Base-by-base conservation (phyloP, 2,329 filamentous ascomycete genomes). In the Ilyonectria sp. region DNA sequence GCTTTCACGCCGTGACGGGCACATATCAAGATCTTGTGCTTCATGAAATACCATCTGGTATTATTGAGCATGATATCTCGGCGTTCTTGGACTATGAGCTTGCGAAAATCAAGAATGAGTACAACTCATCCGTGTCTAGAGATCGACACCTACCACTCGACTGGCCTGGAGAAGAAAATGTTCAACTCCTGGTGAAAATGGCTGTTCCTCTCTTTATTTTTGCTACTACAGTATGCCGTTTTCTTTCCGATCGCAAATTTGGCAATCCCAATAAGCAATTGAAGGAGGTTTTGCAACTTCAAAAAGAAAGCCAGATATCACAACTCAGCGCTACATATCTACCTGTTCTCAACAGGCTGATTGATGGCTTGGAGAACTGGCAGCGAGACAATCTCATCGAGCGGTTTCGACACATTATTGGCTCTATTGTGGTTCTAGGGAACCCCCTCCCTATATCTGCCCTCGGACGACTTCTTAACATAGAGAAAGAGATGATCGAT, bases 11-110 rank as follows among this genome's bases (percentile, higher is more conserved):
- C 13, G 73, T 80, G 17, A 44, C 69, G 4, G 33, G 49, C 17
- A 15, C 6, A 15, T 67, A 70, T 21, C 49, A 67, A 37, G 21
- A 73, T 52, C 1, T 76, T 80, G 68, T 77, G 6, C 78, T 86
- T 4, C 80, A 85, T 23, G 69, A 82, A 6, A 77, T 84, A 40
- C 62, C 75, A 0, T 10, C 69, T 21, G 23, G 55, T 0, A 56
- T 77, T 1, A 75, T 85, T 2, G 62, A 79, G 56, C 71, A 76
- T 1, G 84, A 86, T 44, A 81, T 86, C 13, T 47, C 40, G 1
- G n/a, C 70, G 3, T 84, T 77, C 65, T 54, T 85, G 1, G 15
- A 55, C 1, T 21, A 77, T 15, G 68, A 80, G 43, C 71, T 85
- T 6, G 50, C 31, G 1, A 63, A 59, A 6, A 81, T 84, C 10